Base-by-base conservation (phyloP, 2,329 filamentous ascomycete genomes). In the Byssoonygena ceratinophila region DNA sequence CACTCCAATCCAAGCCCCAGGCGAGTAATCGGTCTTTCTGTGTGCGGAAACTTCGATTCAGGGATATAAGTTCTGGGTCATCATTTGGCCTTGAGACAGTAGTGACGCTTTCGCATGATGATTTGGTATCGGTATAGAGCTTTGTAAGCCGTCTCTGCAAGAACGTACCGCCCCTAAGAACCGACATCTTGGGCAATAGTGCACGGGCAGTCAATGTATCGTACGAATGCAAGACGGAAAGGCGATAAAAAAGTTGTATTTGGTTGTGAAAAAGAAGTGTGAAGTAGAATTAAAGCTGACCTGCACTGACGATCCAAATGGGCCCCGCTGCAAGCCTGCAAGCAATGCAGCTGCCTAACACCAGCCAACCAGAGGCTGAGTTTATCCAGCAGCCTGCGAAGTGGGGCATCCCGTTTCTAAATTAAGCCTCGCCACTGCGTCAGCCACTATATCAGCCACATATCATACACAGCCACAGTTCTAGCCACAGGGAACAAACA, bases 1-100 rank as follows among this genome's bases (percentile, higher is more conserved):
- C 80, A 64, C 75, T 81, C 81, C 81, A 84, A 63, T 82, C 78
- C 54, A 83, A 67, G 44, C 80, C 81, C 81, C 81, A 84, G 29
- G 80, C 76, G 37, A 82, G 73, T 45, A 83, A 68, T 18, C 81
- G 70, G 63, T 83, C 79, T 61, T 81, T 80, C 61, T 84, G 80
- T 51, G 80, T 81, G 54, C 78, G 72, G 60, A 80, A 80, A 59
- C 78, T 80, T 54, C 75, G 74, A 58, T 82, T 76, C 34, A 83
- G 68, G 25, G 74, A 73, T 22, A 75, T 71, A 11, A 80, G 72
- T 53, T 81, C 77, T 31, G 76, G 77, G 49, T 71, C 68, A 50
- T 73, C 71, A 46, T 68, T 63, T 61, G 64, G 75, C 66, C 67
- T 77, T 59, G 66, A 74, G 56, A 68, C 72, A 53, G 66, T 72